Base-by-base conservation (phyloP, 805 yeast species). In the Helenozyma rhizophorensis region DNA sequence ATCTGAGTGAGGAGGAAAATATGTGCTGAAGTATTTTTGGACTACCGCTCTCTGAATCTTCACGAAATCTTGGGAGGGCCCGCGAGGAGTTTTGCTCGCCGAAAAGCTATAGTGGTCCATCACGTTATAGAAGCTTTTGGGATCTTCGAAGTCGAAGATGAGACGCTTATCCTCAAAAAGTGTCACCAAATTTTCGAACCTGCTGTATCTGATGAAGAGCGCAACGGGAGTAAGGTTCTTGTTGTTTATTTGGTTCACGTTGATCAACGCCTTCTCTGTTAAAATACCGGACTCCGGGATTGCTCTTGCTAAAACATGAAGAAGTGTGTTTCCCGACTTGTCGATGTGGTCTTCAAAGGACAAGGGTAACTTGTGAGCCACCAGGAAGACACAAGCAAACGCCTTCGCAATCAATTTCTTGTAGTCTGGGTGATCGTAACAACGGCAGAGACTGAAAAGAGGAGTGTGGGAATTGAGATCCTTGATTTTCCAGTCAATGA, bases 381-480 rank as follows among this genome's bases (percentile, higher is more conserved):
- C 42, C 3, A 49, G 41, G 31, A 50, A 52, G 0, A 74, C 76
- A 11, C 68, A 58, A 1, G 50, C 41, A 33, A 82, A 68, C 0
- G 78, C 75, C 9, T 50, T 55, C 12, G 43, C 30, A 4, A 85
- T 58, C 45, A 85, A 50, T 3, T 50, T 49, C 2, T 63, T 51
- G 53, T 88, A 89, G 21, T 76, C 56, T 0, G 74, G 60, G 43
- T 83, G 88, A 53, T 88, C 96, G 56, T 89, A 89, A 42, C 88
- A 77, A 34, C 96, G 61, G 42, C 86, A 78, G 3, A 85, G 58
- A 2, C 86, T 72, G 55, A 83, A 76, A 8, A 90, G 59, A 0
- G 97, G 94, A 0, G 97, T 85, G 45, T 83, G 85, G 0, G 80
- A 76, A 38, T 72, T 76, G 9, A 48, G 41, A 51, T 89, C 97